Evolutionary conservation across 192 early-diverging fungal species (phyloP).

Genomic region (Umbelopsis sp.): DNA sequence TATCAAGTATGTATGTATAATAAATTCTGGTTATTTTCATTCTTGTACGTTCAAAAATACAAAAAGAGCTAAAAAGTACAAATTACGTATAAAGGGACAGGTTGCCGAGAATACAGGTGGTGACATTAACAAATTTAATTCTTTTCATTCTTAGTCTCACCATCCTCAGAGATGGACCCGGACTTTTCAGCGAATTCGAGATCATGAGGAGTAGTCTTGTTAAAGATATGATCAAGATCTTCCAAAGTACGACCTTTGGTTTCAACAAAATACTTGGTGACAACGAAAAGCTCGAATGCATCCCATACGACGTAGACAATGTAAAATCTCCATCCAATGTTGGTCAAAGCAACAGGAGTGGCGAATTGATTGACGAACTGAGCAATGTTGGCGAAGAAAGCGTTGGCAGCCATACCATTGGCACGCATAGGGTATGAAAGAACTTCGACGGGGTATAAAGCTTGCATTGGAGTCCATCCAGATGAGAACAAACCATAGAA

Average conservation of each 20-base stretch:
- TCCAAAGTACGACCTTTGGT: constrained; percentile 81
- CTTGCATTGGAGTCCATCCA: constrained; percentile 50
- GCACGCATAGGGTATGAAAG: constrained; percentile 43
- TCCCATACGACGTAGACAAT: constrained; percentile 28
- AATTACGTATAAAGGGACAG: too few relatives aligned
- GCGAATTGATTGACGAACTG: constrained; percentile 27
- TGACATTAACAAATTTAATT: not conserved
- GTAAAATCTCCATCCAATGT: constrained; percentile 27
- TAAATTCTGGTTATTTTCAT: too few relatives aligned
- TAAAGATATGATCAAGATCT: constrained; percentile 80
- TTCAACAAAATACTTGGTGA: constrained; percentile 48
- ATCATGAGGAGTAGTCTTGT: constrained; percentile 14
- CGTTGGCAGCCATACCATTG: constrained; percentile 48
- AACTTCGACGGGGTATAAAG: constrained; percentile 51
- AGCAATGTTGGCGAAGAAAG: constrained; percentile 44
- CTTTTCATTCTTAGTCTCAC: not conserved
- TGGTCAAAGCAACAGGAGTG: constrained; percentile 24
- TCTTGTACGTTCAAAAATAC: too few relatives aligned
- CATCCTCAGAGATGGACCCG: not conserved
- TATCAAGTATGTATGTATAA: too few relatives aligned
- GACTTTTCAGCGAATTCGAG: not conserved
- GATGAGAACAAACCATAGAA: constrained; percentile 50
- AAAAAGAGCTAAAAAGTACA: too few relatives aligned
- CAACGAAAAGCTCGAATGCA: constrained; percentile 15
- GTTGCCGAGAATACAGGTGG: not conserved